These are phyloP conservation scores for Termitomyces titanicus DNA, from an alignment of 768 basidiomycete genomes.

Conservation along the genomic window DNA sequence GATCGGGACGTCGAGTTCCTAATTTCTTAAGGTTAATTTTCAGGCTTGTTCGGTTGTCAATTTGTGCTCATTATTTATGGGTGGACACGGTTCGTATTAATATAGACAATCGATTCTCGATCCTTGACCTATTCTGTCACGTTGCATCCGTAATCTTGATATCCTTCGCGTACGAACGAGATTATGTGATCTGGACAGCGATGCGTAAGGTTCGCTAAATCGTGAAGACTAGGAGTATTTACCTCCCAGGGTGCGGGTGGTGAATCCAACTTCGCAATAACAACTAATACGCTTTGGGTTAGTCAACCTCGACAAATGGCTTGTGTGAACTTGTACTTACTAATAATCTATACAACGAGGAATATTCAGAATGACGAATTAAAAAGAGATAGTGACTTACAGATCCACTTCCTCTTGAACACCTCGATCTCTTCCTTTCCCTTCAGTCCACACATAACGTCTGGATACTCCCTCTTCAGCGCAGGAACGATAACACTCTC, in stretches of 20 bases:
- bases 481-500: constrained; percentile 56
- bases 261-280: constrained; percentile 2
- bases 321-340: neutral
- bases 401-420: constrained; percentile 1
- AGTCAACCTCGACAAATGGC: no score
- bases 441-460: neutral
- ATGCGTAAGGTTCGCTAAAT: no score
- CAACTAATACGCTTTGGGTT: neutral
- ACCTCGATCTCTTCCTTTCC: neutral
- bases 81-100: neutral
- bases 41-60: no score
- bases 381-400: neutral
- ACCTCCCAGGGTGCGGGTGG: constrained; percentile 1
- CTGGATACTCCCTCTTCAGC: constrained; percentile 21
- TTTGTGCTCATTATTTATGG: neutral
- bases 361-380: neutral
- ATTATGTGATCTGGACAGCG: constrained; percentile 52
- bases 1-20: no score
- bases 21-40: neutral
- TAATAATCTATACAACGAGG: neutral
- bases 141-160: constrained; percentile 53
- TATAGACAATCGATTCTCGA: neutral
- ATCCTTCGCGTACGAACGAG: constrained; percentile 63
- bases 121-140: constrained; percentile 26
- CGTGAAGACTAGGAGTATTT: no score